Evolutionary conservation across 768 basidiomycete genomes (phyloP), one percentile per base, ranked within the genome.

Genomic region (Myochromella boudieri): DNA sequence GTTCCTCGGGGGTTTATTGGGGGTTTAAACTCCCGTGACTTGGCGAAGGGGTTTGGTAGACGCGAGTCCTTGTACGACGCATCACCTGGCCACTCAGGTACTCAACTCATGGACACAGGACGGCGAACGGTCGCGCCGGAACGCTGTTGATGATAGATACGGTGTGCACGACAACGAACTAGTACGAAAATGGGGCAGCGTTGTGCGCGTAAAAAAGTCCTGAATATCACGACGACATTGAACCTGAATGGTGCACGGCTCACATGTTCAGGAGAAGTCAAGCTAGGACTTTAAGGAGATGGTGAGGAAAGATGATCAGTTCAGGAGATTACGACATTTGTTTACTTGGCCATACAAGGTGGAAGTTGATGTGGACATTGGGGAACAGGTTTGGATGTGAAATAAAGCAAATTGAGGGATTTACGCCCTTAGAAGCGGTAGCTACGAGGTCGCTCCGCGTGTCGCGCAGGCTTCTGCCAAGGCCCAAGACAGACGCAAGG

Each of bases 211-310:
- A 17, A 14, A 6, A 17, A 17, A 18, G 27, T 37, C 18, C 18
- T 37, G 14, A 22, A 6, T 37, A 38, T 15, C 22, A 31, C 21
- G 18, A n/a, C n/a, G 26, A 28, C 17, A 8, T 29, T 34, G 42
- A 29, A 20, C 42, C 17, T 42, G 31, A 42, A 20, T 20, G 18
- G 18, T 6, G 6, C 14, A 6, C 17, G 18, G 42, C 42, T 42
- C 42, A 33, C 42, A 42, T 42, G 42, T 28, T n/a, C 28, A 29
- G 10, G 25, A 3, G 15, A 4, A 29, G 26, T 15, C 26, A 31
- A 11, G 26, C 10, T 10, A 8, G 22, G 42, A 14, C 41, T 42
- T 32, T 33, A 44, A 7, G 43, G 43, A 44, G 43, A 36, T 44
- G 20, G 17, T 7, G 31, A 17, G 25, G 5, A 24, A 24, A 28